Evolutionary conservation across 2,329 filamentous ascomycete species (phyloP), one percentile per base, ranked within the genome.

Genomic region (Tolypocladium tropicale): DNA sequence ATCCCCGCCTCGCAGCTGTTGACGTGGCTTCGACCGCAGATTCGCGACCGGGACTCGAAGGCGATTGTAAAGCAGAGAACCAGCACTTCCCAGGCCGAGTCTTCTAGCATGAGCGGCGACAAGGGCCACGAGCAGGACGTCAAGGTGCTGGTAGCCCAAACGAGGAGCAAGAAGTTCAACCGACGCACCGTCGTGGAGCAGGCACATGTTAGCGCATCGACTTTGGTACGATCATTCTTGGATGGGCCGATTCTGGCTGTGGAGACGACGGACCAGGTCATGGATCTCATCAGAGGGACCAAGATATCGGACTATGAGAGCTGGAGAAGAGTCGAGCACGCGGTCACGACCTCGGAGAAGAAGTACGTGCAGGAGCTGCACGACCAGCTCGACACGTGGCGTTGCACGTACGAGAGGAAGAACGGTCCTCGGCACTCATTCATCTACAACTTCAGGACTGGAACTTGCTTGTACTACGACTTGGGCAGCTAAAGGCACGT

Each of bases 81-180:
- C 57, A 69, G 62, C 51, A 59, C 57, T 9, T 59, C 66, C 6
- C 61, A 67, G 2, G 67, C 54, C 67, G 70, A 75, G 53, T 21
- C 62, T 55, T 39, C 60, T 14, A 61, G 53, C 37, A 54, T 60
- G 53, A 61, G 62, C 6, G 63, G 57, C 9, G 67, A 72, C n/a
- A 64, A 63, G 49, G 67, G 70, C 30, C 73, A 78, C 55, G 79
- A 84, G 57, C 85, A 88, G 62, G 88, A 93, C 56, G 91, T 97
- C 50, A 86, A 88, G 58, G 86, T 97, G n/a, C 79, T 96, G 4
- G 81, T 91, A 6, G 84, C 89, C 1, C 86, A 89, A 56, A 92
- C 90, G 53, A 85, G 86, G 64, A 90, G 86, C 70, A 96, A 96
- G 72, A 97, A 96, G 75, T 89, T 88, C 60, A 96, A 96, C 72